These are phyloP conservation scores for Arabidopsis suecica DNA, from an alignment of 345 rosid genomes.

Conservation along the genomic window DNA sequence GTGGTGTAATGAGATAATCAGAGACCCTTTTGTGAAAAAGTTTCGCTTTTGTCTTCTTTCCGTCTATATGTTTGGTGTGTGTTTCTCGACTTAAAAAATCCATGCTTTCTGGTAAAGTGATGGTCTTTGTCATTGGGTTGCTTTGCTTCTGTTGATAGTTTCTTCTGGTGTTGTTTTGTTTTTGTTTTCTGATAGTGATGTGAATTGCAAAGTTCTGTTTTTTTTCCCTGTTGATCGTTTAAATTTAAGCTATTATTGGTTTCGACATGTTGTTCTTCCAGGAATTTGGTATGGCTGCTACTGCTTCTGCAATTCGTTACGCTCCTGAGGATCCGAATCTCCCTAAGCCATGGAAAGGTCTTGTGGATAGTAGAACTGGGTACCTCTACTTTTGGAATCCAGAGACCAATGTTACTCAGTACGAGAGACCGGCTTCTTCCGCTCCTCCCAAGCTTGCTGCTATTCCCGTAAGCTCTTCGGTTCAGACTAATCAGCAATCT, in stretches of 20 bases:
- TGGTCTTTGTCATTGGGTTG: neutral
- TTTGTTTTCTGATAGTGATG: neutral
- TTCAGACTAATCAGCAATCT: conserved; percentile 64
- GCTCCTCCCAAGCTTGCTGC: conserved; percentile 50
- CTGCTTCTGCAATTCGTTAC: conserved; percentile 68
- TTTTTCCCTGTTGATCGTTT: neutral
- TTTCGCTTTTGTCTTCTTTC: neutral
- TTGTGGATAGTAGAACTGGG: conserved; percentile 92
- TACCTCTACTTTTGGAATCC: conserved; percentile 98
- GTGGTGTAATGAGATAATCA: neutral
- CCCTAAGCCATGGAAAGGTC: conserved; percentile 97
- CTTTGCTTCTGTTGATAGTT: neutral
- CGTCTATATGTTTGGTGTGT: no score
- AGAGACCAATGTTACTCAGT: conserved; percentile 92
- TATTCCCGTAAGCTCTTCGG: conserved; percentile 58
- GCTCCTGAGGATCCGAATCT: conserved; percentile 95
- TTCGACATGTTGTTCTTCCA: conserved; percentile 17
- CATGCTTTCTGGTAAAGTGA: neutral
- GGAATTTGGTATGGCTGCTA: conserved; percentile 62
- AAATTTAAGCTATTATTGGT: neutral
- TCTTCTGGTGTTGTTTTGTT: neutral
- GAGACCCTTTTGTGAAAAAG: neutral
- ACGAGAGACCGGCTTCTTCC: conserved; percentile 69
- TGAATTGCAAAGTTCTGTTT: neutral
- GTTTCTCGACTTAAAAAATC: neutral